Evolutionary conservation across 352 stramenopile species (phyloP).

Genomic region (Nannochloropsis limnetica): DNA sequence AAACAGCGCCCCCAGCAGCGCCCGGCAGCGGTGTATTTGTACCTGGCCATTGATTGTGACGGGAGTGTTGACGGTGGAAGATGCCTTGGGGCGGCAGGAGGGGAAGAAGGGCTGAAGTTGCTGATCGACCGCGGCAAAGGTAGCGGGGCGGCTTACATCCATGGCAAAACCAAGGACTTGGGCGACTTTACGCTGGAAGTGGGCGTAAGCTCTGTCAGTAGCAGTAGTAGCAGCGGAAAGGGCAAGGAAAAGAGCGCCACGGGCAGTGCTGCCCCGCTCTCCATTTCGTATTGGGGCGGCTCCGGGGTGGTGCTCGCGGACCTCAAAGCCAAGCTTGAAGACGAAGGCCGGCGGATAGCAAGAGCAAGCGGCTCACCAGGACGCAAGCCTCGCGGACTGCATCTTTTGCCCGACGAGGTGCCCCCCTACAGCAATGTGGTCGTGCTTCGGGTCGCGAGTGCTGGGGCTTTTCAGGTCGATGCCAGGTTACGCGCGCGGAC

Average conservation of each 20-base stretch:
- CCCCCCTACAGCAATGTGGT: constrained; percentile 45
- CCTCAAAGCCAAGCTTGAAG: constrained; percentile 40
- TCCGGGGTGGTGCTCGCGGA: constrained; percentile 30
- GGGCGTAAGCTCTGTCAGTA: not conserved
- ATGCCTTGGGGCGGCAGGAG: constrained; percentile 8
- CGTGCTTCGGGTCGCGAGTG: constrained; percentile 41
- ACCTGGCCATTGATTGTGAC: constrained; percentile 46
- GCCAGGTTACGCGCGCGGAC: constrained; percentile 35
- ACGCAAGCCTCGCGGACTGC: not conserved
- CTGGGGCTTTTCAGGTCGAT: constrained; percentile 42
- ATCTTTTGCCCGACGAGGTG: constrained; percentile 33
- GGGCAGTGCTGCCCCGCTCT: not conserved
- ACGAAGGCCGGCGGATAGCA: constrained; percentile 33
- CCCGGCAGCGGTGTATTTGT: constrained; percentile 42
- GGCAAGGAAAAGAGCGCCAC: not conserved
- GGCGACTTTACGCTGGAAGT: constrained; percentile 22
- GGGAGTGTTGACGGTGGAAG: not conserved
- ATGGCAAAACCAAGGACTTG: not conserved
- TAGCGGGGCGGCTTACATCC: constrained; percentile 32
- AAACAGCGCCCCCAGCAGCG: not conserved
- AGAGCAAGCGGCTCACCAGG: not conserved
- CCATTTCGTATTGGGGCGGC: constrained; percentile 41
- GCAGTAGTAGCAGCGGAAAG: not conserved
- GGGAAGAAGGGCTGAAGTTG: constrained; percentile 19
- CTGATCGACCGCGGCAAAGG: not conserved